These are phyloP conservation scores for Luvunga scandens DNA, from an alignment of 345 rosid genomes.

Conservation along the genomic window DNA sequence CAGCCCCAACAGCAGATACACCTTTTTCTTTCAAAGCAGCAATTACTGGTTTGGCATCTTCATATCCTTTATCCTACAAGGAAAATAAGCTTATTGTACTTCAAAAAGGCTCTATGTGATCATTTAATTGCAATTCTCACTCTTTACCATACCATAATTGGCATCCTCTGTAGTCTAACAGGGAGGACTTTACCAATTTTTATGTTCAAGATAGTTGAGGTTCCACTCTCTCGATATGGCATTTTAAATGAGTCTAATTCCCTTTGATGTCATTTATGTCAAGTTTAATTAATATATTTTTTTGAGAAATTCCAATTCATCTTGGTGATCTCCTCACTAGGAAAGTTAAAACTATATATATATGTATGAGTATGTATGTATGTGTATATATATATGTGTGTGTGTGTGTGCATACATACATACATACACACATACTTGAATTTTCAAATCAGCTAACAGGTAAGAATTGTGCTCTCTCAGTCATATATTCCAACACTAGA, in stretches of 20 bases:
- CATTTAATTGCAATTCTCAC: not conserved
- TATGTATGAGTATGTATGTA: no score
- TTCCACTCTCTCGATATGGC: not conserved
- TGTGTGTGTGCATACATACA: no score
- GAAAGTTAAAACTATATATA: no score
- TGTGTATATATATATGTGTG: no score
- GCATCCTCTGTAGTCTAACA: not conserved
- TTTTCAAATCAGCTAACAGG: not conserved
- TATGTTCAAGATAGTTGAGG: not conserved
- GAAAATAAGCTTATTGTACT: not conserved
- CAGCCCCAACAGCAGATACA: conserved; percentile 12
- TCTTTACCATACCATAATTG: not conserved
- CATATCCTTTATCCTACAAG: conserved; percentile 11
- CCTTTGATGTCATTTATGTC: no score
- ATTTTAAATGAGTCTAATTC: not conserved
- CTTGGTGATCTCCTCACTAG: no score
- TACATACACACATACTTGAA: not conserved
- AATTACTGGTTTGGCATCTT: conserved; percentile 14
- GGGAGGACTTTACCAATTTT: not conserved
- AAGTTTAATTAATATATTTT: no score
- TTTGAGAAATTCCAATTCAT: no score
- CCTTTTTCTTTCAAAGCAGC: conserved; percentile 17
- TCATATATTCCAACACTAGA: not conserved
- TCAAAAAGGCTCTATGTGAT: not conserved
- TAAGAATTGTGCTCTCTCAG: not conserved